Percentiles rank a stretch among this genome's conserved stretches.
Evolutionary conservation across 129 eudicot species (phyloP).

Genomic region (Daucus carota): DNA sequence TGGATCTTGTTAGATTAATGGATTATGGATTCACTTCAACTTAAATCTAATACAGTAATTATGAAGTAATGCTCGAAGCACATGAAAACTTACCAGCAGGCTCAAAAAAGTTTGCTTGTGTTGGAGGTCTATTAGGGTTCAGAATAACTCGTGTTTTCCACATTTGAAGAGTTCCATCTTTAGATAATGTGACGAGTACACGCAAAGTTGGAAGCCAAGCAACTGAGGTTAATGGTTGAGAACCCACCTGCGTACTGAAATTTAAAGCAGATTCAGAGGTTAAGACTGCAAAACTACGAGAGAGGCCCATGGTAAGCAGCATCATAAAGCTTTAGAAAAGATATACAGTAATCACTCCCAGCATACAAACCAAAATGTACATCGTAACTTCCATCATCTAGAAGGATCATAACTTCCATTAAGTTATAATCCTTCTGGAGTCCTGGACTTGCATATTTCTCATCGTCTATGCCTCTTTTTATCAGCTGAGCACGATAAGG

Average conservation of each 20-base stretch:
- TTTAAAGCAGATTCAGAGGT: constrained; percentile 7
- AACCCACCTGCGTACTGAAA: constrained; percentile 94
- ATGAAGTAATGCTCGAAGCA: background rate
- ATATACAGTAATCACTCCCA: background rate
- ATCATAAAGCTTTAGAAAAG: background rate
- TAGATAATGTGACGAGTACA: constrained; percentile 77
- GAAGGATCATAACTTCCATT: background rate
- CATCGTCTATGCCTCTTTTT: background rate
- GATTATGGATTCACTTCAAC: background rate
- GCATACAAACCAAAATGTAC: background rate
- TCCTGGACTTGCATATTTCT: background rate
- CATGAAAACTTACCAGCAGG: constrained; percentile 69
- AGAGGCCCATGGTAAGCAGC: background rate
- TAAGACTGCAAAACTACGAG: constrained; percentile 7
- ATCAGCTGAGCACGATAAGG: background rate
- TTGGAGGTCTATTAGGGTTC: constrained; percentile 72
- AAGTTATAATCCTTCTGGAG: background rate
- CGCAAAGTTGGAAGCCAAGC: constrained; percentile 83
- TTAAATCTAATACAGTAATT: background rate
- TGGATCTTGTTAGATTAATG: background rate
- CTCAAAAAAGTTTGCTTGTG: constrained; percentile 93
- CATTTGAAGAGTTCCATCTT: constrained; percentile 92
- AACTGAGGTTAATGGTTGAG: constrained; percentile 91
- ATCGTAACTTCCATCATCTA: no score
- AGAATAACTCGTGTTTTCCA: constrained; percentile 75